These are phyloP conservation scores for Aurinia saxatilis DNA, from an alignment of 345 rosid genomes.

Conservation along the genomic window DNA sequence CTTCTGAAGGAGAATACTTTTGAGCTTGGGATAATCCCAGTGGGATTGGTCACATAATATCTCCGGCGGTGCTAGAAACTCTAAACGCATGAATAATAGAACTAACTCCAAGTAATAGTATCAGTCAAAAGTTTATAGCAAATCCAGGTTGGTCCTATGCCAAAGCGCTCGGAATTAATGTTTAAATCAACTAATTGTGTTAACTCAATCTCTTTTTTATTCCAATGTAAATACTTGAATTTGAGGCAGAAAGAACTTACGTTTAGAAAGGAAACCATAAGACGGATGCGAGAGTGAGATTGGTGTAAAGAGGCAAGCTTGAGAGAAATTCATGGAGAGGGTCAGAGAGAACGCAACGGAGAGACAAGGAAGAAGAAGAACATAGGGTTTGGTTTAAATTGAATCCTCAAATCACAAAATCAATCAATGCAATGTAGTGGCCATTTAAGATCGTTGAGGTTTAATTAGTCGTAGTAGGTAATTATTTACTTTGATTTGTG, in stretches of 20 bases:
- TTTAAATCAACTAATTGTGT: too few relatives aligned
- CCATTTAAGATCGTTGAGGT: too few relatives aligned
- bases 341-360: conserved; percentile 17
- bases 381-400: neutral
- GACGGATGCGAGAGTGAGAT: conserved; percentile 8
- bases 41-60: too few relatives aligned
- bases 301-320: conserved; percentile 19
- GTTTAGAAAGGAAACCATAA: neutral
- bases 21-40: too few relatives aligned
- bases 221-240: neutral
- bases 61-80: too few relatives aligned
- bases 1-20: too few relatives aligned
- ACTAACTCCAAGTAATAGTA: neutral
- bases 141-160: neutral
- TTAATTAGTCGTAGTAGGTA: too few relatives aligned
- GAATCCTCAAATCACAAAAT: too few relatives aligned
- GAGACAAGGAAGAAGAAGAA: conserved; percentile 12
- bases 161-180: neutral
- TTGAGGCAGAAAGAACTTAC: conserved; percentile 10
- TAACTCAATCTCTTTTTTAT: neutral
- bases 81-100: too few relatives aligned
- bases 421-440: too few relatives aligned
- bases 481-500: too few relatives aligned
- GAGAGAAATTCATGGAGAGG: conserved; percentile 23
- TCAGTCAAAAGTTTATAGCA: neutral